phyloP scores from a whole-genome alignment of 2,329 filamentous ascomycete species.

The Penicillium sp. region DNA sequence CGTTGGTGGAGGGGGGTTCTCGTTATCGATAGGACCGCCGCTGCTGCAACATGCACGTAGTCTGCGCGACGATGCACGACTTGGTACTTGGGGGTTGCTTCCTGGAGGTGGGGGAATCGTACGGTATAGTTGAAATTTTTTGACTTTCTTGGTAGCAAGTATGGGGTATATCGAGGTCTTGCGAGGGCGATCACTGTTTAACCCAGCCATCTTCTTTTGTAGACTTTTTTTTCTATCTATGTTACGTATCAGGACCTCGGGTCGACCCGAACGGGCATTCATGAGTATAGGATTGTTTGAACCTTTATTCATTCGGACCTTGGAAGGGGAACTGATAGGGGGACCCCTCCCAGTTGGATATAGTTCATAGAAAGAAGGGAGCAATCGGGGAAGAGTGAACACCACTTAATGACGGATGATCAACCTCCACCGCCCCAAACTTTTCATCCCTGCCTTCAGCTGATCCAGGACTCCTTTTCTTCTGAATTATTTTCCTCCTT shows the following conservation, averaged over 20 bases:
- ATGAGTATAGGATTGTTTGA: neutral
- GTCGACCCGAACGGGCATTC: slow-evolving; percentile 8
- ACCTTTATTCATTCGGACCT: no score
- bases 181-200: slow-evolving; percentile 5
- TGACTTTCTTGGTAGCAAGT: neutral
- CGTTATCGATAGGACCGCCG: slow-evolving; percentile 31
- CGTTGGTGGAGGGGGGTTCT: slow-evolving; percentile 27
- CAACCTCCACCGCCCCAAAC: slow-evolving; percentile 24
- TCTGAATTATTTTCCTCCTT: neutral
- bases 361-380: neutral
- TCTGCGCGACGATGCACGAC: neutral
- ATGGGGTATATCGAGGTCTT: neutral
- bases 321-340: neutral
- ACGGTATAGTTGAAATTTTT: neutral
- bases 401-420: slow-evolving; percentile 10
- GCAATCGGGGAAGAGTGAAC: neutral
- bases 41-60: slow-evolving; percentile 12
- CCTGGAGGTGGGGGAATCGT: neutral
- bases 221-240: neutral
- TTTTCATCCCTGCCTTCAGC: slow-evolving; percentile 20
- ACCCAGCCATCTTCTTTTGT: slow-evolving; percentile 18
- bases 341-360: neutral
- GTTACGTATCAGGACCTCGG: neutral
- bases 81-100: neutral
- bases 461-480: slow-evolving; percentile 4